Conservation (phyloP, 2,329 filamentous ascomycete genomes). For the Plectosphaerella sp. region DNA sequence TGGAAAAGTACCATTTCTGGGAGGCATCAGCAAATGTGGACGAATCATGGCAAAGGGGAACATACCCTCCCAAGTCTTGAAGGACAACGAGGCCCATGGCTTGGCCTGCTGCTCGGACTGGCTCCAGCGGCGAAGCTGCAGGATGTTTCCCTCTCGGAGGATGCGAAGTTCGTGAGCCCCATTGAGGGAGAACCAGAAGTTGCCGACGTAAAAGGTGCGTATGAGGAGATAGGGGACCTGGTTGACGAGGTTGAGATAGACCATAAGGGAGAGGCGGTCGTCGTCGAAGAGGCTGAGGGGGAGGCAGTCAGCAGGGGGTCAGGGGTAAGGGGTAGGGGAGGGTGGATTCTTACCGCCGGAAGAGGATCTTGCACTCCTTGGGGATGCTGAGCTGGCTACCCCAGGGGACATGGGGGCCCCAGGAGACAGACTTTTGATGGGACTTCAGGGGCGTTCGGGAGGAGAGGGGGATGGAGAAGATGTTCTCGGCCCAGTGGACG, state of each 20-base stretch:
- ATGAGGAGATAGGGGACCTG: conserved; percentile 43
- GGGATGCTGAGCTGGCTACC: conserved; percentile 39
- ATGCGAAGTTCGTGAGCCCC: conserved; percentile 53
- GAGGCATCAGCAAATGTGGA: conserved; percentile 6
- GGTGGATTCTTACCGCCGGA: conserved; percentile 41
- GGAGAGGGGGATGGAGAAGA: conserved; percentile 51
- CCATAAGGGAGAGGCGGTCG: conserved; percentile 48
- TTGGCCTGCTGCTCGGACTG: conserved; percentile 34
- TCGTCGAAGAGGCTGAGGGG: conserved; percentile 20
- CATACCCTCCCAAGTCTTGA: conserved; percentile 58
- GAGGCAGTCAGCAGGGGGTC: neutral
- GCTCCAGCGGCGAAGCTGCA: conserved; percentile 51
- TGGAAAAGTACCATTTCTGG: conserved; percentile 57
- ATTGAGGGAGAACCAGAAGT: conserved; percentile 41
- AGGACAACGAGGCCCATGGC: conserved; percentile 51
- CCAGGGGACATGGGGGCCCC: conserved; percentile 39
- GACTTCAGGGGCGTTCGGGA: conserved; percentile 45
- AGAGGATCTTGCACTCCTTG: conserved; percentile 44
- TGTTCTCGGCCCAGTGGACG: conserved; percentile 57
- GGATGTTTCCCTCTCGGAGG: conserved; percentile 39
- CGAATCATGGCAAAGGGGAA: neutral
- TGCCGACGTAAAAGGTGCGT: conserved; percentile 33
- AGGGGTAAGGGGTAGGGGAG: conserved; percentile 1
- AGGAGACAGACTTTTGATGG: conserved; percentile 31
- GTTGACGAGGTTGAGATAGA: conserved; percentile 41